Conservation (phyloP, 2,329 filamentous ascomycete genomes). For the Cercospora sojina region DNA sequence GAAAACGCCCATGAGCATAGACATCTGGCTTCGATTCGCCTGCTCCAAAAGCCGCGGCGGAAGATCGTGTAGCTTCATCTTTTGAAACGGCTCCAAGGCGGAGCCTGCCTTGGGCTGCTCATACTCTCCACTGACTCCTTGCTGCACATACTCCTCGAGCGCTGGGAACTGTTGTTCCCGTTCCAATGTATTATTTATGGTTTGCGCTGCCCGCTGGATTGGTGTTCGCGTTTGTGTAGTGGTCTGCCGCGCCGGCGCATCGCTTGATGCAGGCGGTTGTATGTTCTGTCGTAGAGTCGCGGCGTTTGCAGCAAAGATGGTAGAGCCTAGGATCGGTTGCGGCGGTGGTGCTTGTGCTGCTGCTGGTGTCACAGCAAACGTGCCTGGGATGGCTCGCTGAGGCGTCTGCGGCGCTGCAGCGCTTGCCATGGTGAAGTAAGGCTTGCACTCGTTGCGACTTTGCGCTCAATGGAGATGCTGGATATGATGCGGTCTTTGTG, state of each 20-base stretch:
- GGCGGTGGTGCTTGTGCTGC: conserved; percentile 27
- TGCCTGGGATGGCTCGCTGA: conserved; percentile 70
- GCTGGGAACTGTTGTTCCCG: conserved; percentile 81
- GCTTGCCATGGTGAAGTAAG: conserved; percentile 29
- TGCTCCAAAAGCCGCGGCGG: conserved; percentile 91
- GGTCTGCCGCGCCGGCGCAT: conserved; percentile 16
- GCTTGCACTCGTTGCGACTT: background rate
- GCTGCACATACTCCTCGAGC: conserved; percentile 78
- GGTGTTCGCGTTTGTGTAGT: conserved; percentile 43
- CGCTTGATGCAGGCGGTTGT: conserved; percentile 24
- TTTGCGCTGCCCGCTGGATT: conserved; percentile 75
- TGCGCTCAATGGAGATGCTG: background rate
- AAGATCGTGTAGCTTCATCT: conserved; percentile 80
- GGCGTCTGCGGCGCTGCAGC: conserved; percentile 53
- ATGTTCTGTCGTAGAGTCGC: conserved; percentile 32
- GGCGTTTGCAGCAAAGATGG: conserved; percentile 37
- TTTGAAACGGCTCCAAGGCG: conserved; percentile 87
- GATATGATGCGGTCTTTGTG: background rate
- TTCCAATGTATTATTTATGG: conserved; percentile 75
- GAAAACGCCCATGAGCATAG: conserved; percentile 93
- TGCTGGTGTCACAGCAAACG: conserved; percentile 73
- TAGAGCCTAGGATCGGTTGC: conserved; percentile 18
- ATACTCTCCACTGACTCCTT: conserved; percentile 89
- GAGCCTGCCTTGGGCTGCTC: conserved; percentile 63
- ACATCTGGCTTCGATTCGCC: conserved; percentile 81